Evolutionary conservation across 495 filamentous ascomycete genomes (phyloP), one percentile per base, ranked within the genome.

Genomic region (Penicillium soppii): DNA sequence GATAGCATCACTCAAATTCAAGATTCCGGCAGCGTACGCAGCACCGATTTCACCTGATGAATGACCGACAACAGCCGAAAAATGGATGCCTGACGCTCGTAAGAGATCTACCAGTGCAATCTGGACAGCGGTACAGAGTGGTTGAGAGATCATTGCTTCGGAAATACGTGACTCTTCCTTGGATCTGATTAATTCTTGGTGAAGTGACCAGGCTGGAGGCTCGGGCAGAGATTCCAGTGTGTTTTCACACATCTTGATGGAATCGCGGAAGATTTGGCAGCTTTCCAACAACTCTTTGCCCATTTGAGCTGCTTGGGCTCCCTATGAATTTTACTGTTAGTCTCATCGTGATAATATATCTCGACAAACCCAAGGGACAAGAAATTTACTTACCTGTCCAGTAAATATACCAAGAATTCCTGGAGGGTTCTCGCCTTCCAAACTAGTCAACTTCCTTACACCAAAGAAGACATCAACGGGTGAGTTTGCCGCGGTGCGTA

Each of bases 21-120:
- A 72, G 29, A 74, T 58, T n/a, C n/a, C n/a, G 5, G 10, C 10
- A 0, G 74, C 77, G 52, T 81, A 84, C 0, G 80, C 80, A 7
- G 79, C 79, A 3, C 68, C 78, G 20, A 84, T 82, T 56, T 84
- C 81, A 8, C 81, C 81, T 0, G 75, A 79, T 0, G 80, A 83
- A 58, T 84, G 81, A n/a, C 81, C 81, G n/a, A 77, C 55, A 2
- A 82, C 79, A 1, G 58, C 42, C 2, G 20, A 15, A 1, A 57
- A 52, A 0, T 7, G 32, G 8, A 74, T 45, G 8, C 59, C 67
- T 25, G 48, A 64, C 2, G 38, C 9, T 0, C 16, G 13, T 2
- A 66, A 45, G 0, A 67, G 20, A 32, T 66, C 57, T 2, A 66
- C 60, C 4, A 66, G 29, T 0, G 47, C 51, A 4, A 66, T 42